Conservation (phyloP, 2,329 filamentous ascomycete species). For the Colletotrichum sp. region DNA sequence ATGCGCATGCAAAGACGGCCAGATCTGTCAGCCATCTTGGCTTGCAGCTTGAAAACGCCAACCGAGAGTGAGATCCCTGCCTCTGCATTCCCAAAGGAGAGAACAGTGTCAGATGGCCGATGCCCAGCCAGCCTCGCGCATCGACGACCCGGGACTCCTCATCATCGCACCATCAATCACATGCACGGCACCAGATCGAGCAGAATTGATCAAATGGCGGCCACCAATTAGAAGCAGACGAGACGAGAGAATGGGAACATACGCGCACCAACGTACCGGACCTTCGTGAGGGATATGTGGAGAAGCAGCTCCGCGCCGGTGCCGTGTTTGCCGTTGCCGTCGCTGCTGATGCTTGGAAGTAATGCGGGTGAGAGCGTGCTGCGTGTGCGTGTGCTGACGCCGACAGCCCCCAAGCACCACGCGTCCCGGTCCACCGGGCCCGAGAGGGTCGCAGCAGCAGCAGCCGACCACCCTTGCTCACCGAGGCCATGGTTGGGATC, state of each 20-base stretch:
- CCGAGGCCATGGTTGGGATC: slow-evolving; percentile 1
- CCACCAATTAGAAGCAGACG: not conserved
- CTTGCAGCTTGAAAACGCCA: not conserved
- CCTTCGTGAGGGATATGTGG: slow-evolving; percentile 14
- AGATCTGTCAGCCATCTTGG: slow-evolving; percentile 1
- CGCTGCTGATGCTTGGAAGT: not conserved
- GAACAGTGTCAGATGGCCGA: not conserved
- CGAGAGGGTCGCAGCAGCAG: slow-evolving; percentile 3
- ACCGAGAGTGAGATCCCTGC: not conserved
- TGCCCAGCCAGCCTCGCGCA: not conserved
- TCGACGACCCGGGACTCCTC: not conserved
- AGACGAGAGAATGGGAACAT: not conserved
- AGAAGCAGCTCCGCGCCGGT: not conserved
- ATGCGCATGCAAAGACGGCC: not conserved
- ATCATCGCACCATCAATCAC: not conserved
- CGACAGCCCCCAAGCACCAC: slow-evolving; percentile 10
- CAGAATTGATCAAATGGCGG: not conserved
- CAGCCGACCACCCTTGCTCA: slow-evolving; percentile 19
- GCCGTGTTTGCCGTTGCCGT: not conserved
- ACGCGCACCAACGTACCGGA: slow-evolving; percentile 15
- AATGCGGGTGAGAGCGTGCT: not conserved
- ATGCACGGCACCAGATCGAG: not conserved
- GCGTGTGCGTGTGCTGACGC: not conserved
- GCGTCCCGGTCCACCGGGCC: slow-evolving; percentile 19
- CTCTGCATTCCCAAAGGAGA: not conserved